Conservation (phyloP, 805 yeast species). For the Candida ficus region DNA sequence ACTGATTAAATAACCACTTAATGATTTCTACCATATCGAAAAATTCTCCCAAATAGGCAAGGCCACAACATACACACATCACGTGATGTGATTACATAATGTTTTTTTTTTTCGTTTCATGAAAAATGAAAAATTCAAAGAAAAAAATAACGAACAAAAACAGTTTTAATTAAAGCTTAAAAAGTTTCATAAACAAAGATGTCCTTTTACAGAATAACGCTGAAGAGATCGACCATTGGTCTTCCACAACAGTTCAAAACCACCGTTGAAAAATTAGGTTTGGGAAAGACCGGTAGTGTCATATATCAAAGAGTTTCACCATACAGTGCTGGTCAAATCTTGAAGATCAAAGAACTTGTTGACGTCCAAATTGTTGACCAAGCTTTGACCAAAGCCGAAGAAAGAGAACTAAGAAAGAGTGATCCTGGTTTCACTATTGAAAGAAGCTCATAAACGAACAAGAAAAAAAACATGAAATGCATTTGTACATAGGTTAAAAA, state of each 20-base stretch:
- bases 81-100: neutral
- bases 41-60: neutral
- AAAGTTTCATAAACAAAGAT: conserved; percentile 13
- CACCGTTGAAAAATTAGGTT: conserved; percentile 68
- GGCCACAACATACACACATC: no score
- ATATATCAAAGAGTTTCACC: conserved; percentile 72
- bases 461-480: neutral
- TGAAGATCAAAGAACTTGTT: conserved; percentile 80
- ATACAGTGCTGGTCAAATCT: conserved; percentile 78
- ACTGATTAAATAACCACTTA: no score
- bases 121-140: neutral
- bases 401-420: conserved; percentile 47
- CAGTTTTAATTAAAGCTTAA: no score
- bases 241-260: conserved; percentile 63
- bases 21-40: no score
- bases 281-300: conserved; percentile 65
- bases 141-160: neutral
- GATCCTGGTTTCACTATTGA: conserved; percentile 60
- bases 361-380: conserved; percentile 68
- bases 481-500: conserved; percentile 1
- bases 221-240: conserved; percentile 80
- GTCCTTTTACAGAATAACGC: conserved; percentile 63
- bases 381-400: conserved; percentile 43
- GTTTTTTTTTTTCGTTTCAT: no score
- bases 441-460: conserved; percentile 10